These are phyloP conservation scores for Calophaca sinica DNA, from an alignment of 306 rosid genomes.

Conservation along the genomic window DNA sequence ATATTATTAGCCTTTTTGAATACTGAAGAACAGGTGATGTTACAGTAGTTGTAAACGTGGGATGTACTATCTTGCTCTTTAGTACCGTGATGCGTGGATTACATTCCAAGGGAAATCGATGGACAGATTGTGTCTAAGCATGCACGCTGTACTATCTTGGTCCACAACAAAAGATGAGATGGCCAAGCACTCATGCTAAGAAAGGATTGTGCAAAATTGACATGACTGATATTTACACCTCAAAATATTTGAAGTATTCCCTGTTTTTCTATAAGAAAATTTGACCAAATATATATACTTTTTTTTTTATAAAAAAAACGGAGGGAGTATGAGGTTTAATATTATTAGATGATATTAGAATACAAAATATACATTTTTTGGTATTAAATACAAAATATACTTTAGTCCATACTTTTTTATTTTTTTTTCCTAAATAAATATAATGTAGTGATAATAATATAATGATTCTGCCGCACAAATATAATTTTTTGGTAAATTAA, in stretches of 20 bases:
- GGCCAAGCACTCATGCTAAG: conserved; percentile 7
- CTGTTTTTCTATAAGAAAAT: too few species aligned
- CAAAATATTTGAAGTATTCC: background rate
- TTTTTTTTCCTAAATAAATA: too few species aligned
- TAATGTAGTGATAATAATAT: background rate
- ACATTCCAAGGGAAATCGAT: conserved; percentile 50
- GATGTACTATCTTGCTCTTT: conserved; percentile 21
- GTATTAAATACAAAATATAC: too few species aligned
- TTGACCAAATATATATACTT: too few species aligned
- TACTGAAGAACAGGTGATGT: conserved; percentile 26
- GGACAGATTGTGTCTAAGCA: conserved; percentile 8
- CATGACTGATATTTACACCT: background rate
- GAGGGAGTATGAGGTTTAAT: too few species aligned
- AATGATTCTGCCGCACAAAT: too few species aligned
- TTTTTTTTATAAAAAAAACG: too few species aligned
- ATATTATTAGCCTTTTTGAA: background rate
- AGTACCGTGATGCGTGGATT: conserved; percentile 45
- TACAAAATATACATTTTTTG: too few species aligned
- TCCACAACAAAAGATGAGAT: conserved; percentile 27
- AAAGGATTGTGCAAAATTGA: conserved; percentile 3
- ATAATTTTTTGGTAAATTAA: too few species aligned
- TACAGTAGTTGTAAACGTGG: conserved; percentile 22
- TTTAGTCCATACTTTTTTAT: background rate
- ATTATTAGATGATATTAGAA: background rate
- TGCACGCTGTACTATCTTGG: conserved; percentile 47